phyloP scores from a whole-genome alignment of 768 basidiomycete species.

The Auriscalpium vulgare region DNA sequence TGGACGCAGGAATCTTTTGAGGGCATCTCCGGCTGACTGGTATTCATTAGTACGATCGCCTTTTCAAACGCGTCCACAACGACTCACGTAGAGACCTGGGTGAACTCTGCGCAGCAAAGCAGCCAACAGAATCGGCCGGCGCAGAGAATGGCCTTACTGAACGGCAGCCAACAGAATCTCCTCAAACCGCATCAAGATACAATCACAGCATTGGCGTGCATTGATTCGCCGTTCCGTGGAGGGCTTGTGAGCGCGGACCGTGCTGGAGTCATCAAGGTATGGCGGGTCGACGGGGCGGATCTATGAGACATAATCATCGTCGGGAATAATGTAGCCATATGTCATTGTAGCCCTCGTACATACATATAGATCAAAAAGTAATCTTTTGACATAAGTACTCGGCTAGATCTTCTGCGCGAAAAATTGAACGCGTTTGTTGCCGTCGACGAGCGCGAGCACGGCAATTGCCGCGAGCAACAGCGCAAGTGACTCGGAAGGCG shows the following conservation, averaged over 20 bases:
- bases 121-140: constrained; percentile 59
- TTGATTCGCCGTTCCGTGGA: constrained; percentile 90
- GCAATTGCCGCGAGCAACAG: too few relatives aligned
- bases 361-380: too few relatives aligned
- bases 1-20: constrained; percentile 7
- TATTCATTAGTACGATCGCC: constrained; percentile 22
- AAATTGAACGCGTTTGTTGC: too few relatives aligned
- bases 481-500: constrained; percentile 3
- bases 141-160: constrained; percentile 70
- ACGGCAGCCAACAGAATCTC: constrained; percentile 76
- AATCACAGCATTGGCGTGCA: constrained; percentile 74
- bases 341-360: too few relatives aligned
- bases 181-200: constrained; percentile 87
- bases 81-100: constrained; percentile 60
- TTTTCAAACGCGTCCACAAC: constrained; percentile 38
- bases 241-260: constrained; percentile 90
- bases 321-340: too few relatives aligned
- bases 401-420: too few relatives aligned
- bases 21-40: neutral
- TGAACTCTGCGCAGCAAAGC: constrained; percentile 30
- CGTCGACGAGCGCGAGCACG: too few relatives aligned
- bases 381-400: too few relatives aligned
- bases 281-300: constrained; percentile 54
- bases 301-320: neutral
- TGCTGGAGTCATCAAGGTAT: constrained; percentile 85